Base-by-base conservation (phyloP, 2,329 filamentous ascomycete species). In the Reticulascus tulasneorum region DNA sequence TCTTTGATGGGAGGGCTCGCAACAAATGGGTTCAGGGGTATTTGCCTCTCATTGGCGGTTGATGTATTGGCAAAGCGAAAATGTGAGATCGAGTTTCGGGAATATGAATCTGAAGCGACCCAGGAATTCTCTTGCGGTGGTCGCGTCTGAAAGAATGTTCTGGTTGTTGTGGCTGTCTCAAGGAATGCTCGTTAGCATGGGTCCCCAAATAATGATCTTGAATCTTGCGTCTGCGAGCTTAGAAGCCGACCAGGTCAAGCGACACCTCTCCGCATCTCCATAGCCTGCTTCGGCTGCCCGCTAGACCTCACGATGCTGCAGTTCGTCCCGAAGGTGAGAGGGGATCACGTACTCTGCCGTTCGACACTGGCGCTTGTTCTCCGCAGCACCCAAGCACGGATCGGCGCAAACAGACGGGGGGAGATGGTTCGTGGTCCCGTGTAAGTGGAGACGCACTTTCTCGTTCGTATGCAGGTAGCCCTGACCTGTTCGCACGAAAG, bases 341-440 rank as follows among this genome's bases (percentile, higher is more conserved):
- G 36, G 41, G 41, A 37, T 46, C 41, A 45, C 44, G 44, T 40
- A 46, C 44, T 33, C 35, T 42, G 26, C 38, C 41, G 44, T 37
- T 37, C 17, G 33, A 33, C 22, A n/a, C 19, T 17, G 40, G 34
- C 15, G 37, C 29, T 13, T 40, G 25, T 33, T 23, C 23, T 28
- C 10, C 29, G 24, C 9, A 7, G 22, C 22, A 16, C 28, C 44
- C 44, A 46, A 46, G 41, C 34, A 42, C 23, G 29, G 35, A 21
- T 35, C 22, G 29, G 20, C 12, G 15, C 12, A 10, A 33, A 31
- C 44, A 46, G 44, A 45, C 44, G 32, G 20, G 23, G 30, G 25
- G 35, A 28, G 19, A 24, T 18, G 33, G 44, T 46, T 42, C 33
- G 38, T 27, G 29, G 36, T 36, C 30, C 24, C 31, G 39, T 19